Evolutionary conservation across 768 basidiomycete species (phyloP), one percentile per base, ranked within the genome.

Genomic region (Leucocoprinus leucothites): DNA sequence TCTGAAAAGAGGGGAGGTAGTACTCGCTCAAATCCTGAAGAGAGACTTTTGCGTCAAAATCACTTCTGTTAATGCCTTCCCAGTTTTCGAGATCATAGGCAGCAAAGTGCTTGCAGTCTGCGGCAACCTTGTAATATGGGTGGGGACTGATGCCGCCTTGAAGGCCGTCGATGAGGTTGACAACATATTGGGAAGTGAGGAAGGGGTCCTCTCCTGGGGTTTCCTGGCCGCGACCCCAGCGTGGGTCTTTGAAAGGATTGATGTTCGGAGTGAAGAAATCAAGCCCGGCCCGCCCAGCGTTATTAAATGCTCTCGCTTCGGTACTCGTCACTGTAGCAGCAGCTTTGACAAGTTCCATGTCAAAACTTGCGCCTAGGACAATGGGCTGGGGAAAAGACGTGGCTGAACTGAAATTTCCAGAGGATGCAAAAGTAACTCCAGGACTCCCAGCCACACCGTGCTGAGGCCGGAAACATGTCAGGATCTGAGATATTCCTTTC

Each of bases 181-280:
- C 74, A 24, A 82, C 80, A 56, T 84, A 85, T 67, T 75, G 75
- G 0, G 77, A 64, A 25, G 77, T 69, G 54, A 76, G 80, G 67
- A 74, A 81, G 0, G 82, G 76, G 47, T 85, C 83, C 65, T 85
- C 82, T 51, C 82, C 82, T 5, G 81, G 82, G 0, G 82, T 84
- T 65, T 84, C 83, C 59, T 82, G 82, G 0, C 82, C 82, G 42
- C 82, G 71, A 8, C 82, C 82, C 82, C 83, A 84, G 9, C 82
- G 80, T 36, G 83, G 82, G 57, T 85, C 83, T 53, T 76, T 82
- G 73, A 84, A 84, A 0, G 82, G 74, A 59, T 77, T 78, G 61
- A 77, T 77, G 57, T 84, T 84, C 3, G 82, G 82, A 0, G 82
- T 82, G 63, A 75, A 84, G 63, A 73, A 82, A 63, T 82, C 79